Percentiles rank a stretch among this genome's conserved stretches.
Conservation (phyloP, 129 eudicot species). For the Glebionis coronaria region DNA sequence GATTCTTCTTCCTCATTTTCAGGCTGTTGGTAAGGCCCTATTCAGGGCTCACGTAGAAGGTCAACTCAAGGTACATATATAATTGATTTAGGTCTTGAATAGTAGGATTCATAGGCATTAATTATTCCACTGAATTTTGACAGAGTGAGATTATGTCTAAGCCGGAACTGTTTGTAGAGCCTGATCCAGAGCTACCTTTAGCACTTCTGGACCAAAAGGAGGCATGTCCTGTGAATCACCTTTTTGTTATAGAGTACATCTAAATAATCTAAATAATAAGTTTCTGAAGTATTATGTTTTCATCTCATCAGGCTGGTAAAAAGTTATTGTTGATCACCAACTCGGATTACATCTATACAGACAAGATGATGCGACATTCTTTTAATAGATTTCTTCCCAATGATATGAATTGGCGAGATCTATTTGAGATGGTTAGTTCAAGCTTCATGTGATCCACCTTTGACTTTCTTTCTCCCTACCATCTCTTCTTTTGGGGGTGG, state of each 20-base stretch:
- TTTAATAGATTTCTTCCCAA: conserved; percentile 91
- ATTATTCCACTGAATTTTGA: conserved; percentile 21
- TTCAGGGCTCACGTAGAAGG: conserved; percentile 99
- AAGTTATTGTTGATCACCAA: conserved; percentile 90
- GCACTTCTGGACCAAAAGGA: conserved; percentile 97
- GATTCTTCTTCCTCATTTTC: conserved; percentile 23
- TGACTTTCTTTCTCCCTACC: conserved; percentile 7
- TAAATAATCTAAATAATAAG: not conserved
- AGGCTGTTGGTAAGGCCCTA: conserved; percentile 99
- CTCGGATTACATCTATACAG: conserved; percentile 88
- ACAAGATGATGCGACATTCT: conserved; percentile 97
- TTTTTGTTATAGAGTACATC: not conserved
- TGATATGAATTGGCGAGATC: conserved; percentile 93
- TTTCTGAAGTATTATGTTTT: conserved; percentile 8
- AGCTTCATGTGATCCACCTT: not conserved
- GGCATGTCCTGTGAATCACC: conserved; percentile 39
- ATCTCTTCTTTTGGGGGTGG: not conserved
- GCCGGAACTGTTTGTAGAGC: conserved; percentile 96
- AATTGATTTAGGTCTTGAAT: conserved; percentile 16
- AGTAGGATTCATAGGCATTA: conserved; percentile 17
- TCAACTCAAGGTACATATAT: conserved; percentile 73
- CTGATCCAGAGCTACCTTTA: conserved; percentile 96
- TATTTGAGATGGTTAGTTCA: conserved; percentile 84
- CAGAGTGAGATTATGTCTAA: conserved; percentile 99
- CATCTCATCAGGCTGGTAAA: conserved; percentile 76